Evolutionary conservation across 495 filamentous ascomycete species (phyloP).

Genomic region (Neurospora africana): DNA sequence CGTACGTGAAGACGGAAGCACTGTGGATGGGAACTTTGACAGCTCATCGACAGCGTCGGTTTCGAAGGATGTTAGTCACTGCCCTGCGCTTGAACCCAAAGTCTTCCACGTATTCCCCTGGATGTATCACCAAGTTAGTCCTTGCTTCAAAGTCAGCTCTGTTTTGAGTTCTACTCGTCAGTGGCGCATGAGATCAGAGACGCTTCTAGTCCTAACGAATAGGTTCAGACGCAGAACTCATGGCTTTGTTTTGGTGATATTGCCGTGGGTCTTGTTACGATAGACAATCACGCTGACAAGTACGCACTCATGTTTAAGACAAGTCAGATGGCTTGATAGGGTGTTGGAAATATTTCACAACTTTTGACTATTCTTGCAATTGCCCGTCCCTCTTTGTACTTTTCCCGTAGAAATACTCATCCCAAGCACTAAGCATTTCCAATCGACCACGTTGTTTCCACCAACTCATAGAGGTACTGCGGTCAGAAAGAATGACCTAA

Average conservation of each 20-base stretch:
- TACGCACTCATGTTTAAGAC: not conserved
- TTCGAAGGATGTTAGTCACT: not conserved
- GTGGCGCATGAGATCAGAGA: no score
- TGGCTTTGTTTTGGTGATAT: not conserved
- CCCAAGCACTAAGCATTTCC: not conserved
- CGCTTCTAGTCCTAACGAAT: no score
- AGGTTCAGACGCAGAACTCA: not conserved
- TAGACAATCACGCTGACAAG: not conserved
- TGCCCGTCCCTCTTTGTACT: not conserved
- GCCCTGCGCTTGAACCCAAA: not conserved
- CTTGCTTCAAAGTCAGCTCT: not conserved
- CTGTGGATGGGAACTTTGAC: not conserved
- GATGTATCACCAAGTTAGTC: not conserved
- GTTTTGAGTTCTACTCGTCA: not conserved
- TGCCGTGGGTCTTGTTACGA: not conserved
- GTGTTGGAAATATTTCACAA: not conserved
- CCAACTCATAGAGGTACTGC: not conserved
- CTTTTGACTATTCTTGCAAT: not conserved
- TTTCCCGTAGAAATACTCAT: not conserved
- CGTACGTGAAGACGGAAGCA: no score
- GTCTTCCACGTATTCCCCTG: not conserved
- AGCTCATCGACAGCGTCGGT: not conserved
- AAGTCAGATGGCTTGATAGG: not conserved
- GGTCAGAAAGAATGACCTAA: not conserved
- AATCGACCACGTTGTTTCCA: not conserved